These are phyloP conservation scores for Cylindrotheca closterium DNA, from an alignment of 108 stramenopile genomes.

Conservation along the genomic window DNA sequence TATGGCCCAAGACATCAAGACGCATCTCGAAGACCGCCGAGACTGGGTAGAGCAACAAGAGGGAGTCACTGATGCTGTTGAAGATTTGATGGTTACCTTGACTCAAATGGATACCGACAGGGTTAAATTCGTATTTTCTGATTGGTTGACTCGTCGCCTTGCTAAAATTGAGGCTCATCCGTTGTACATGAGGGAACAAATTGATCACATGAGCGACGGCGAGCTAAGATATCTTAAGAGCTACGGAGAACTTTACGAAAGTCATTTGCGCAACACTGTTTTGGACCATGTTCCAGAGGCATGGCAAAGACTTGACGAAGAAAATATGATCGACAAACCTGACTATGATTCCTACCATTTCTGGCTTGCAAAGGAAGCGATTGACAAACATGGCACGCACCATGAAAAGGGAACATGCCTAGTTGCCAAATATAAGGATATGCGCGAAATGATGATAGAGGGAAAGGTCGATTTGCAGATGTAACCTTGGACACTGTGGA, in stretches of 20 bases:
- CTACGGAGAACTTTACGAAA: constrained; percentile 65
- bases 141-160: constrained; percentile 63
- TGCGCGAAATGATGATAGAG: constrained; percentile 52
- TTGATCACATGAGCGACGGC: constrained; percentile 66
- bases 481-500: too few relatives aligned
- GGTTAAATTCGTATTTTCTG: constrained; percentile 63
- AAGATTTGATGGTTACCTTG: constrained; percentile 55
- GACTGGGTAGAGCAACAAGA: constrained; percentile 53
- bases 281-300: constrained; percentile 65
- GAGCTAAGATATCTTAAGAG: constrained; percentile 42
- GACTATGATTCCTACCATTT: constrained; percentile 69
- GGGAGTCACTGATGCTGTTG: constrained; percentile 14
- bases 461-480: constrained; percentile 51
- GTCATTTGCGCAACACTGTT: constrained; percentile 59
- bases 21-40: constrained; percentile 54
- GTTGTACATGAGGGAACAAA: constrained; percentile 52
- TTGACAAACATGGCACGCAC: constrained; percentile 45
- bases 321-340: constrained; percentile 67
- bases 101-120: constrained; percentile 71
- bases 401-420: constrained; percentile 53
- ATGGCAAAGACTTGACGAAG: constrained; percentile 70
- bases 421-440: constrained; percentile 55
- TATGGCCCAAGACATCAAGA: constrained; percentile 41
- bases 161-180: constrained; percentile 77
- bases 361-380: constrained; percentile 35